Percentiles rank a stretch among this genome's conserved stretches.
Evolutionary conservation across 208 protist species (phyloP).

Genomic region (Trypanosoma brucei): DNA sequence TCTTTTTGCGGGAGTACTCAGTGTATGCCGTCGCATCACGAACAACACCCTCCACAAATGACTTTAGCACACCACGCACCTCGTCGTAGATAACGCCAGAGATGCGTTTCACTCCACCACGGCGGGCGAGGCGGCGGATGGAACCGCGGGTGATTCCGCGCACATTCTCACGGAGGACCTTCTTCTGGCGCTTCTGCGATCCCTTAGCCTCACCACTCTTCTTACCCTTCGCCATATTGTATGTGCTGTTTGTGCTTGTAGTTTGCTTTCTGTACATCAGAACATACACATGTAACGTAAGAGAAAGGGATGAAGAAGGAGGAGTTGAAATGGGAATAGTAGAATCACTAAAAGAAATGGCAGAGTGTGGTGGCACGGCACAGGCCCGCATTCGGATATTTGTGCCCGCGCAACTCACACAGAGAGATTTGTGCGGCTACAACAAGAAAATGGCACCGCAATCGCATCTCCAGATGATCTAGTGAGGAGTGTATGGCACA

Average conservation of each 20-base stretch:
- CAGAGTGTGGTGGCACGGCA: background rate
- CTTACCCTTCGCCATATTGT: background rate
- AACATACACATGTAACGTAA: background rate
- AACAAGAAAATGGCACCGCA: too few relatives aligned
- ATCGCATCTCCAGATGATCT: too few relatives aligned
- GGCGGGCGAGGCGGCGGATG: background rate
- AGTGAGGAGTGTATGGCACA: too few relatives aligned
- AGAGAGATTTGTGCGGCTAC: too few relatives aligned
- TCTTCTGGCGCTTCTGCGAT: background rate
- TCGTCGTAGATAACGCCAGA: slow-evolving; percentile 1
- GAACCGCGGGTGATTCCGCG: background rate
- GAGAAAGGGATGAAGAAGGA: background rate
- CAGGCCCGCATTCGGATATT: too few relatives aligned
- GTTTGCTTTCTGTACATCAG: background rate
- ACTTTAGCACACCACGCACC: background rate
- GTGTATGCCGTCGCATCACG: background rate
- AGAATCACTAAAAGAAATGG: background rate
- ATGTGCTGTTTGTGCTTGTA: background rate
- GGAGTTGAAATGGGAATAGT: background rate
- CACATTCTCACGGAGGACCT: background rate
- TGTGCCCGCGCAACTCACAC: too few relatives aligned
- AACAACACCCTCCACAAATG: background rate
- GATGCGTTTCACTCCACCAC: background rate
- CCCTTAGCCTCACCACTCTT: background rate
- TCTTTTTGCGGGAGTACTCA: background rate